Evolutionary conservation across 306 rosid species (phyloP).

Genomic region (Rubus idaeus): DNA sequence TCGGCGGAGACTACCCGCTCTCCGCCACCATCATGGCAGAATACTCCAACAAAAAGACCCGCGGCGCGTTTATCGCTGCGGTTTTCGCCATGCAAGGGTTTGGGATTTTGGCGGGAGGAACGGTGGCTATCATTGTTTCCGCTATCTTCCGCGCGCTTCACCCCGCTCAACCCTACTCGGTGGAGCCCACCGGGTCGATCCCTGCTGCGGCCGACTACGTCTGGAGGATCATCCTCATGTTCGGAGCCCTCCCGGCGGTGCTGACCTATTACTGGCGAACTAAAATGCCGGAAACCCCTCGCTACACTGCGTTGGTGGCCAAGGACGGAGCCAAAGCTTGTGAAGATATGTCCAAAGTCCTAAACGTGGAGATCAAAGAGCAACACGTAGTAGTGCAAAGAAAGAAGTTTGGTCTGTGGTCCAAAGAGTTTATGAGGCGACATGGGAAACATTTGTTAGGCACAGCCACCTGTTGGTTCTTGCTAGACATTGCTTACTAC

Average conservation of each 20-base stretch:
- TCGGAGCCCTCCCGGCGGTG: constrained; percentile 57
- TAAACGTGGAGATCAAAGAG: constrained; percentile 27
- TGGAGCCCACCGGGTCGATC: constrained; percentile 31
- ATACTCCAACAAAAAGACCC: constrained; percentile 49
- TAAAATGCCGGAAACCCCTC: constrained; percentile 68
- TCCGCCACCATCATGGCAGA: constrained; percentile 80
- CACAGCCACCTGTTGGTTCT: constrained; percentile 65
- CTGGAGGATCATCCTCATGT: constrained; percentile 68
- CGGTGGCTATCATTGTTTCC: constrained; percentile 50
- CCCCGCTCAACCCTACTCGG: constrained; percentile 30
- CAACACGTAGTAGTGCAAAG: neutral
- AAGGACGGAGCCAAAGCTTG: constrained; percentile 45
- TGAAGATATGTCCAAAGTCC: constrained; percentile 59
- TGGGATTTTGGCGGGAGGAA: constrained; percentile 60
- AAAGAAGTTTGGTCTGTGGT: constrained; percentile 41
- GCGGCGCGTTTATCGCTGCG: constrained; percentile 62
- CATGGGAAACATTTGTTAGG: constrained; percentile 64
- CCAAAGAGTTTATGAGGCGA: constrained; percentile 38
- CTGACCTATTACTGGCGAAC: constrained; percentile 53
- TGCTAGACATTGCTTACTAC: constrained; percentile 67
- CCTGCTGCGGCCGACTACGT: constrained; percentile 55
- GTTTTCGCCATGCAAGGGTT: constrained; percentile 82
- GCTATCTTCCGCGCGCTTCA: constrained; percentile 17
- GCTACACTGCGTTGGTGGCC: constrained; percentile 67
- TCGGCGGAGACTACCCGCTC: constrained; percentile 63